Base-by-base conservation (phyloP, 2,329 filamentous ascomycete genomes). In the Endoconidiophora polonica region DNA sequence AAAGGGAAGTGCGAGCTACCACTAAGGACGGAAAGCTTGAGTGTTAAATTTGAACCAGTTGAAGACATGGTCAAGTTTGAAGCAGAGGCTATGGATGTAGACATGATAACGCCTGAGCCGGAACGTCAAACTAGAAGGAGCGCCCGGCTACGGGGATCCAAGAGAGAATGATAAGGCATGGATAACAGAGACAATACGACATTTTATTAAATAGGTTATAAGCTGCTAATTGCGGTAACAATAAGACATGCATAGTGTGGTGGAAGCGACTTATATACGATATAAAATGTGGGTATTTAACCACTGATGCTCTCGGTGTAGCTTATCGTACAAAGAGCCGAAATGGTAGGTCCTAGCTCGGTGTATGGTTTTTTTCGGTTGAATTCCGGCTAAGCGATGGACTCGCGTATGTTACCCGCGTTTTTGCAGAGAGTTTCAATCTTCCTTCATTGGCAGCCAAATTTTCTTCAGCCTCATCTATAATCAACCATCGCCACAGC, bases 401-500 rank as follows among this genome's bases (percentile, higher is more conserved):
- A 44, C 49, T 48, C 48, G 48, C 48, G 48, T 44, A 41, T 53
- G 50, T 53, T 52, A 57, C 56, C 53, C 55, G 55, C 54, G 52
- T 54, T 54, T 52, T 39, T 45, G 52, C 52, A 54, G 46, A 47
- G 22, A 45, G 52, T 51, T 55, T 53, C 48, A 53, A 50, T 46
- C 46, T 18, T 50, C 46, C 53, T 52, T 48, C 41, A 46, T 46
- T 46, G 36, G 36, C 43, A 45, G 43, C 14, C 49, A 53, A 53
- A 53, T 47, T 53, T 49, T 53, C 43, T 53, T 54, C 49, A 49
- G 53, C 43, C 54, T 45, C 44, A 37, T 55, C 57, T 59, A 59
- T 29, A 29, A 10, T 7, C 26, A 52, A 56, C 57, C 57, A 54
- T 52, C 52, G 55, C 51, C 55, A 48, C 57, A 59, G 57, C 57